Base-by-base conservation (phyloP, 2,329 filamentous ascomycete genomes). In the Dactylonectria estremocensis region DNA sequence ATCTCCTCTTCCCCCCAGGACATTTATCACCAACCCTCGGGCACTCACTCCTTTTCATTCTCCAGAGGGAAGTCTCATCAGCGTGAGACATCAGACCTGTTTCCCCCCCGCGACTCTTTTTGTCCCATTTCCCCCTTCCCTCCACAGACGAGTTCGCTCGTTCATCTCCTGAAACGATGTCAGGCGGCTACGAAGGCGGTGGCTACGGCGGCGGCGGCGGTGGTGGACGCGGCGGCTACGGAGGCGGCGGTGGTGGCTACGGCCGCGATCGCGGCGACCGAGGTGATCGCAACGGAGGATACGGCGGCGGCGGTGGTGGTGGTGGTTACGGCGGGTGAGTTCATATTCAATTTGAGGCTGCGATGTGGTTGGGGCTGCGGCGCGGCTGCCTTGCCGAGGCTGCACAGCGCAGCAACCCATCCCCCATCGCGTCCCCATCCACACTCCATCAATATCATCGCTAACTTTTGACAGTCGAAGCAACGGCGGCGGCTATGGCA, bases 381-480 rank as follows among this genome's bases (percentile, higher is more conserved):
- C 59, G 61, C 59, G 57, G 70, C 45, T 68, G 59, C 64, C 68
- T 67, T 62, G 31, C 31, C 13, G 24, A 33, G 50, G 49, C 48
- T 54, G 58, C 53, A 57, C 53, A 60, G 48, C 69, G 56, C 61
- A 56, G 55, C 37, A 24, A 54, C 18, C 35, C 67, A 67, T 53
- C 69, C 49, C 65, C 61, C 49, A 59, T 33, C 63, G 58, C 73
- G 37, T 59, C 45, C 45, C 50, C 35, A 50, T 37, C 40, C 61
- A 46, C 46, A 40, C 20, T 60, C 43, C 60, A 67, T 63, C 37
- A 64, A 35, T 55, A 55, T 69, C 68, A 53, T 55, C 33, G 53
- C 84, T 87, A 79, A 87, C 79, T 71, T 33, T 37, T 22, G n/a
- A 76, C 70, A 87, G 88, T 72, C 85, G 86, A 74, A 81, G 84